Evolutionary conservation across 2,329 filamentous ascomycete species (phyloP).

Genomic region (Corynespora cassiicola): DNA sequence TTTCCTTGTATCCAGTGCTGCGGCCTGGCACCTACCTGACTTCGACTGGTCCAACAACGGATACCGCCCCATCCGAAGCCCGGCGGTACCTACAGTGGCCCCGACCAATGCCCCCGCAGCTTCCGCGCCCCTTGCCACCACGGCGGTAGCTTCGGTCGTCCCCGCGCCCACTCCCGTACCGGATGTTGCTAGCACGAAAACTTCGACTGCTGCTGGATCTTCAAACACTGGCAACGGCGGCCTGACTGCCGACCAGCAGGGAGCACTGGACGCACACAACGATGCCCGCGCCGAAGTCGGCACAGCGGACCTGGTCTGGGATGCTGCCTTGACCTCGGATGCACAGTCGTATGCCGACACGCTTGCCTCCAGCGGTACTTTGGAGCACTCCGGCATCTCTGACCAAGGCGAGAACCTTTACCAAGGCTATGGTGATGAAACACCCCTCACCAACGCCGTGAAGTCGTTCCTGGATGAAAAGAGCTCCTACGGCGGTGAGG

Average conservation of each 20-base stretch:
- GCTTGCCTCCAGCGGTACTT: conserved; percentile 2
- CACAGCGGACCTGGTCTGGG: conserved; percentile 6
- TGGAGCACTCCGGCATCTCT: conserved; percentile 7
- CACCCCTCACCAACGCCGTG: conserved; percentile 6
- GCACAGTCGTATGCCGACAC: conserved; percentile 5
- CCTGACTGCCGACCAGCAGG: conserved; percentile 5
- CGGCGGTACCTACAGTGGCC: not conserved
- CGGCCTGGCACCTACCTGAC: conserved; percentile 4
- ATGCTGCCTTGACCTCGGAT: not conserved
- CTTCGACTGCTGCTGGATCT: conserved; percentile 1
- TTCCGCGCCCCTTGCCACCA: too few relatives aligned
- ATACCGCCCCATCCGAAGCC: conserved; percentile 1
- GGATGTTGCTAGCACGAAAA: not conserved
- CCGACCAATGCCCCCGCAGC: too few relatives aligned
- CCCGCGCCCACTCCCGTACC: conserved; percentile 1
- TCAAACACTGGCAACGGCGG: conserved; percentile 1
- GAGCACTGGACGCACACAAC: conserved; percentile 6
- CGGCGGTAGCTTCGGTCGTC: too few relatives aligned
- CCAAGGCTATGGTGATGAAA: conserved; percentile 1
- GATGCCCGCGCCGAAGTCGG: conserved; percentile 8
- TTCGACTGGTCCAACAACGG: conserved; percentile 3
- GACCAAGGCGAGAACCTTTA: conserved; percentile 8
- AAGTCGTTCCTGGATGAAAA: conserved; percentile 4
- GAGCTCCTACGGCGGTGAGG: conserved; percentile 5
- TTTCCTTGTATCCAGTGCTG: conserved; percentile 2